These are phyloP conservation scores for Pleomassaria siparia DNA, from an alignment of 2,329 filamentous ascomycete genomes.

Conservation along the genomic window DNA sequence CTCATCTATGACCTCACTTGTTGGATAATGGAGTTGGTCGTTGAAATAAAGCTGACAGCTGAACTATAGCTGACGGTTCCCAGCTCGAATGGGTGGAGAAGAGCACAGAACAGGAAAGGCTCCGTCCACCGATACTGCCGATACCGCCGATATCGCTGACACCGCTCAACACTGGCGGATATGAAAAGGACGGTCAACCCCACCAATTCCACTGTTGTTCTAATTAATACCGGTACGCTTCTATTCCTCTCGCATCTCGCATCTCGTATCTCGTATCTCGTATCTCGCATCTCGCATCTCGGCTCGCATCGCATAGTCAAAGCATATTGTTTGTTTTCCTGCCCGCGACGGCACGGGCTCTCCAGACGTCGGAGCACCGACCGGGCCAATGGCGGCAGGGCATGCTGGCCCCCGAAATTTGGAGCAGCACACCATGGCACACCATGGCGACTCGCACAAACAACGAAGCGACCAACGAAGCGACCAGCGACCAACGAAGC, in stretches of 20 bases:
- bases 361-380: not conserved
- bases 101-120: slow-evolving; percentile 1
- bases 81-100: not conserved
- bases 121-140: no score
- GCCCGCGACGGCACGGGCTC: no score
- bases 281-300: no score
- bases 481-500: no score
- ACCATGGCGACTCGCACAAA: not conserved
- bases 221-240: no score
- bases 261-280: no score
- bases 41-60: not conserved
- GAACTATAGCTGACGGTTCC: not conserved
- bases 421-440: not conserved
- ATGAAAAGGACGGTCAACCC: not conserved
- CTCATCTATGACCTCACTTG: no score
- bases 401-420: not conserved
- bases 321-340: no score
- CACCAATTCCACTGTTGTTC: not conserved
- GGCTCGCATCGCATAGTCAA: no score
- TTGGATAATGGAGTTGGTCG: not conserved
- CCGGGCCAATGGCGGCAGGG: not conserved
- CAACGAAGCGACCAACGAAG: not conserved
- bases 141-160: not conserved
- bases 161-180: not conserved
- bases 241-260: not conserved